Conservation (phyloP, 352 stramenopile genomes). For the Pythium biforme region DNA sequence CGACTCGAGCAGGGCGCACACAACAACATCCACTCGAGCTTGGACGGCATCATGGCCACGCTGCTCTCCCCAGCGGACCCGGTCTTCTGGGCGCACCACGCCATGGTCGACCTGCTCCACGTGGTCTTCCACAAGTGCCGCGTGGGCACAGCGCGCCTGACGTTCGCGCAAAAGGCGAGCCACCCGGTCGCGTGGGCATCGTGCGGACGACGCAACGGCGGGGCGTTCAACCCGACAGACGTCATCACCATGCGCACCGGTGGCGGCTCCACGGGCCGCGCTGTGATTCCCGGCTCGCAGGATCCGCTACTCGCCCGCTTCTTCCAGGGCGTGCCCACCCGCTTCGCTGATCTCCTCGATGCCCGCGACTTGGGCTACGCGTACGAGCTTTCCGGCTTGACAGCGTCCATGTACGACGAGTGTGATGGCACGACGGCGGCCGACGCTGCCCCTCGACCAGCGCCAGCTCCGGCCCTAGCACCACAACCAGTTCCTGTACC, state of each 20-base stretch:
- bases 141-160: conserved; percentile 38
- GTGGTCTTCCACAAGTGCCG: conserved; percentile 71
- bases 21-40: conserved; percentile 55
- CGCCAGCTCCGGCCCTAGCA: background rate
- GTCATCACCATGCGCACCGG: conserved; percentile 43
- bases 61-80: conserved; percentile 52
- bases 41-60: conserved; percentile 46
- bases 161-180: conserved; percentile 47
- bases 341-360: conserved; percentile 27
- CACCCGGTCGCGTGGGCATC: conserved; percentile 43
- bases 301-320: conserved; percentile 20
- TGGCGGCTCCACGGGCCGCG: conserved; percentile 12
- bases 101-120: conserved; percentile 62
- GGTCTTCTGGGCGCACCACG: conserved; percentile 70
- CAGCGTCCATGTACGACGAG: conserved; percentile 25
- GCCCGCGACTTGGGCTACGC: conserved; percentile 28
- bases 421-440: conserved; percentile 11
- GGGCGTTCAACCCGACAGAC: conserved; percentile 43
- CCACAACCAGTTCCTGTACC: conserved; percentile 9
- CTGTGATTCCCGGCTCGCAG: conserved; percentile 14
- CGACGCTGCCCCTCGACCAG: background rate
- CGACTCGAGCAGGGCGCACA: conserved; percentile 47
- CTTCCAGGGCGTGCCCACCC: conserved; percentile 22
- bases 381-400: conserved; percentile 29
- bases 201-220: conserved; percentile 37